Conservation (phyloP, 2,329 filamentous ascomycete species). For the Colletotrichum eleusines region DNA sequence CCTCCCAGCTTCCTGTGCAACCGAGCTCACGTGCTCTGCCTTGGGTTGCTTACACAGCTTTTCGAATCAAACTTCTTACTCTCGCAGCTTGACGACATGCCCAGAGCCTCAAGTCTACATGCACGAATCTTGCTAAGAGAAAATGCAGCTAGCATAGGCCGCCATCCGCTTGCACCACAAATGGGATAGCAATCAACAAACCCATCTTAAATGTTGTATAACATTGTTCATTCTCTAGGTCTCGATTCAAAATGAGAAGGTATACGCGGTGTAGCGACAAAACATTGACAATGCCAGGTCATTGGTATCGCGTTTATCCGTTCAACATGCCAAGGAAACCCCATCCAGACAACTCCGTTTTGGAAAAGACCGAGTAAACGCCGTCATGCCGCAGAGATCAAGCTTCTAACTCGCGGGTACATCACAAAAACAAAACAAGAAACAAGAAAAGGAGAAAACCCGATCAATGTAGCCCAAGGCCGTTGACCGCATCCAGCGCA, state of each 20-base stretch:
- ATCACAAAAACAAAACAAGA: neutral
- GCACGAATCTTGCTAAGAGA: neutral
- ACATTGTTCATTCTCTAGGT: conserved; percentile 24
- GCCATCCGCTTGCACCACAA: neutral
- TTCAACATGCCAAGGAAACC: conserved; percentile 1
- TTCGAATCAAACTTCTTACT: neutral
- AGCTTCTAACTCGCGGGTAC: neutral
- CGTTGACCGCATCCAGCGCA: conserved; percentile 70
- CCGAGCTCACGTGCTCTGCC: neutral
- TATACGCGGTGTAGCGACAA: conserved; percentile 29
- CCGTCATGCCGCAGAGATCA: conserved; percentile 15
- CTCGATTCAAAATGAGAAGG: conserved; percentile 11
- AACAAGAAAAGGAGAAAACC: neutral
- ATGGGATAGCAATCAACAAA: neutral
- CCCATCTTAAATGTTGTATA: neutral
- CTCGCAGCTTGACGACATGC: neutral
- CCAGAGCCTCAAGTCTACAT: neutral
- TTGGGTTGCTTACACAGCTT: neutral
- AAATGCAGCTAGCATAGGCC: neutral
- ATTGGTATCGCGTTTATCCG: conserved; percentile 36
- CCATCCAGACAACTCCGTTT: conserved; percentile 13
- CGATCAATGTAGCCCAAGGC: conserved; percentile 58
- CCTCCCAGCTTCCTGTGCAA: conserved; percentile 16
- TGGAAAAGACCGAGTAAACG: conserved; percentile 21
- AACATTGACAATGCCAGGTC: conserved; percentile 37